phyloP scores from a whole-genome alignment of 2,329 filamentous ascomycete genomes.

The Botrytis medusae region DNA sequence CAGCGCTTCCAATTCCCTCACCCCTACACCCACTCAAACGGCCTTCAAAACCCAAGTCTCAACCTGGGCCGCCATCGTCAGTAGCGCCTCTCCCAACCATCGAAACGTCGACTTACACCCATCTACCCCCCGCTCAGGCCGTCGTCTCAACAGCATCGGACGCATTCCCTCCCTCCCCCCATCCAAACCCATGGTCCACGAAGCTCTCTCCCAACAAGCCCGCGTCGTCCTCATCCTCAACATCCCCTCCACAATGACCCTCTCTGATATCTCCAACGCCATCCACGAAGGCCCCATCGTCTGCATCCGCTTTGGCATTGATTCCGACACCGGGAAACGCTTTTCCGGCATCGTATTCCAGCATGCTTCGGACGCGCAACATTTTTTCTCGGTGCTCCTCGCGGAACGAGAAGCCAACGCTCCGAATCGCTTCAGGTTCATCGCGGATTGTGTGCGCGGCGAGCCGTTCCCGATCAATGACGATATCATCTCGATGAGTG shows the following conservation, averaged over 20 bases:
- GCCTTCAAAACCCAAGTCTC: conserved; percentile 23
- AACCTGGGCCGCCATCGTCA: conserved; percentile 37
- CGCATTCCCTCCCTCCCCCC: conserved; percentile 11
- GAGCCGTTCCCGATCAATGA: conserved; percentile 32
- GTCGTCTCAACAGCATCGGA: conserved; percentile 18
- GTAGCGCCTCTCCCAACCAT: conserved; percentile 24
- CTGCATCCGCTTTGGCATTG: conserved; percentile 34
- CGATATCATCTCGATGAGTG: conserved; percentile 32
- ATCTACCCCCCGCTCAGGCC: conserved; percentile 20
- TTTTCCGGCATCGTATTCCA: conserved; percentile 38
- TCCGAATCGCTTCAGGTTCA: conserved; percentile 34
- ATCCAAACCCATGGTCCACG: conserved; percentile 6
- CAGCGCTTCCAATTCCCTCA: not conserved
- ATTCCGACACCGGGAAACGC: conserved; percentile 28
- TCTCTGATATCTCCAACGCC: conserved; percentile 35
- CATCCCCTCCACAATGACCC: conserved; percentile 31
- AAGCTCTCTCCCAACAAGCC: conserved; percentile 29
- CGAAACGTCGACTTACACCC: conserved; percentile 30
- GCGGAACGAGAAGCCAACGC: conserved; percentile 27
- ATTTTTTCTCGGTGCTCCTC: conserved; percentile 28
- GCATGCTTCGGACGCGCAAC: conserved; percentile 30
- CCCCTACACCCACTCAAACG: not conserved
- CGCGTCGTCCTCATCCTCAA: conserved; percentile 37
- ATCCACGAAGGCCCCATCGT: conserved; percentile 36
- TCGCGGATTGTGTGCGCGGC: conserved; percentile 32